Evolutionary conservation across 352 stramenopile species (phyloP), one percentile per base, ranked within the genome.

Genomic region (Phytopythium vexans): DNA sequence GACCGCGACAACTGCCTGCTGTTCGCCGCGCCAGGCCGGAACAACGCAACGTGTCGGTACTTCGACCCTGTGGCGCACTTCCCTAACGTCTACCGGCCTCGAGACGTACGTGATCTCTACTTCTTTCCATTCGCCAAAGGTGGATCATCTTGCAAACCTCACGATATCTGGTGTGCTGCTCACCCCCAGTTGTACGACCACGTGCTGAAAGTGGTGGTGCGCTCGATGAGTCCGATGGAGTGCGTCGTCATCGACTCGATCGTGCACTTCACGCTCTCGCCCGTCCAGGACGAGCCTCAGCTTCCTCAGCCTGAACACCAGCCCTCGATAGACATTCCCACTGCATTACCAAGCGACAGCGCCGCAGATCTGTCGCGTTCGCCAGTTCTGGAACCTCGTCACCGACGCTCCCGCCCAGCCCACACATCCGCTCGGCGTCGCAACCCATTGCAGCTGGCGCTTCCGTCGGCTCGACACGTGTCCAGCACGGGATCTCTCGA

Each of bases 241-340:
- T 70, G 68, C 15, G 66, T 75, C 3, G 77, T 86, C 45, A 81
- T 88, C 57, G 64, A 88, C 56, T 81, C 74, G 8, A 60, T 62
- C 6, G 73, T 86, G 10, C 68, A 84, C 10, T 86, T 84, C 40
- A 74, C 72, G 9, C 43, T 43, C 1, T 65, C 43, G 6, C 54
- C 55, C 5, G 21, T 33, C 1, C 56, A 67, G 11, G 60, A 64
- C 14, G 49, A 44, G 16, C 37, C 48, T 3, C 52, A 63, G 6
- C 15, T 60, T 15, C 58, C 58, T 33, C 52, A 50, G 9, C 51
- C 49, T 2, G 21, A 27, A 27, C 21, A 27, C 21, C 21, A 27
- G 21, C 21, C 21, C 1, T 27, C 21, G 21, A 27, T 27, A 27
- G 21, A 27, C 21, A 27, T 27, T 2, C 21, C 21, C 21, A 2